Evolutionary conservation across 805 yeast species (phyloP).

Genomic region (Yamadazyma akitaensis): DNA sequence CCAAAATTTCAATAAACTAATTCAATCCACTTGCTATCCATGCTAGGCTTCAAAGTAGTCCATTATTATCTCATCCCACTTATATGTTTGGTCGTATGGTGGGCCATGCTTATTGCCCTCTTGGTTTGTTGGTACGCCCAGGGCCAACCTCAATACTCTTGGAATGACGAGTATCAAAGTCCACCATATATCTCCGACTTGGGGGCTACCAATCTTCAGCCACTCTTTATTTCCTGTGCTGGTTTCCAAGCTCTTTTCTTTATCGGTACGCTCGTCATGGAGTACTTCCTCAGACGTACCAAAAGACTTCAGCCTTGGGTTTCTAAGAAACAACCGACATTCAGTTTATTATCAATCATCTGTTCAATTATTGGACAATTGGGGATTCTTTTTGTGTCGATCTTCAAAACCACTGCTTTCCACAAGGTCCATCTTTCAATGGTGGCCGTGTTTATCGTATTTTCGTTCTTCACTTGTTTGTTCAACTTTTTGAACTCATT

Average conservation of each 20-base stretch:
- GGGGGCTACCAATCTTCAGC: conserved; percentile 84
- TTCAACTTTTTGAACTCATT: conserved; percentile 37
- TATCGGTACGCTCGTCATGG: conserved; percentile 59
- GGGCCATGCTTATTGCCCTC: conserved; percentile 86
- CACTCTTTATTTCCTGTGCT: conserved; percentile 75
- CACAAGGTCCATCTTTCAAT: conserved; percentile 61
- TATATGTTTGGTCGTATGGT: conserved; percentile 69
- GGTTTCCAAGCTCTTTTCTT: conserved; percentile 76
- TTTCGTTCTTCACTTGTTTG: conserved; percentile 50
- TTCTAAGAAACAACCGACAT: conserved; percentile 37
- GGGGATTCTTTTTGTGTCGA: conserved; percentile 70
- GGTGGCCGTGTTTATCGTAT: conserved; percentile 71
- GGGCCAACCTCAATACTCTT: conserved; percentile 70
- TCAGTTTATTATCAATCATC: conserved; percentile 41
- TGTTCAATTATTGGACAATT: conserved; percentile 60
- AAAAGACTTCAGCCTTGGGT: conserved; percentile 55
- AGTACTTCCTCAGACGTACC: conserved; percentile 55
- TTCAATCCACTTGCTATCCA: not conserved
- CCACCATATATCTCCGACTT: conserved; percentile 79
- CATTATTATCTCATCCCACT: conserved; percentile 63
- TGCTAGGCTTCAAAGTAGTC: conserved; percentile 37
- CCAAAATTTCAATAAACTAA: not conserved
- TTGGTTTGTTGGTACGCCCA: conserved; percentile 73
- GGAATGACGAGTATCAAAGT: conserved; percentile 43
- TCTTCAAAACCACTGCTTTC: conserved; percentile 62